Evolutionary conservation across 140 eudicot genomes (phyloP).

Genomic region (Stevia rebaudiana): DNA sequence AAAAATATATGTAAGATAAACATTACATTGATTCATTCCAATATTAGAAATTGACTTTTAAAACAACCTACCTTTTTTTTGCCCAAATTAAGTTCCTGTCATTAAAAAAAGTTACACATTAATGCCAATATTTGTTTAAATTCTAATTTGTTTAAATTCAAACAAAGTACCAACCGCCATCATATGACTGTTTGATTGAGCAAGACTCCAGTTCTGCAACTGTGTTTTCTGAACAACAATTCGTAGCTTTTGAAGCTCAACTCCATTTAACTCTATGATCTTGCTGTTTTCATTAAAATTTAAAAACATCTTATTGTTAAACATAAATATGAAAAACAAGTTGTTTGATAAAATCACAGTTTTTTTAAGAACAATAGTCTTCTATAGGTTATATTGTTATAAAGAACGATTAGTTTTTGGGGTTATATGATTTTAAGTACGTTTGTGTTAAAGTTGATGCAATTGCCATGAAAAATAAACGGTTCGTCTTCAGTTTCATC

Average conservation of each 20-base stretch:
- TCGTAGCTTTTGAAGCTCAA: constrained; percentile 57
- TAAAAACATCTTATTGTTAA: background rate
- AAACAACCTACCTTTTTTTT: constrained; percentile 48
- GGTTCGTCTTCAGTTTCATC: background rate
- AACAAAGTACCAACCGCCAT: constrained; percentile 42
- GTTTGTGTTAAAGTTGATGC: background rate
- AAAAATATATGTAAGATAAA: background rate
- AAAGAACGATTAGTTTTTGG: no score
- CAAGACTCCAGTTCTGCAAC: constrained; percentile 79
- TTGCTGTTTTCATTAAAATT: constrained; percentile 38
- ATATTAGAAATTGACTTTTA: background rate
- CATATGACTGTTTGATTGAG: constrained; percentile 71
- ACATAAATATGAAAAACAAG: background rate
- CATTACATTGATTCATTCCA: background rate
- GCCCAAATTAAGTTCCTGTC: constrained; percentile 72
- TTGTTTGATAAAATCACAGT: background rate
- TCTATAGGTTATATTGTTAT: no score
- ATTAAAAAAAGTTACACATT: constrained; percentile 2
- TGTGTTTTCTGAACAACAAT: constrained; percentile 53
- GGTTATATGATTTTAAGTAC: background rate
- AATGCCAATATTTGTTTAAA: background rate
- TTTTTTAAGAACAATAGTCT: no score
- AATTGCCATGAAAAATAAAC: background rate
- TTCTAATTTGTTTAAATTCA: background rate
- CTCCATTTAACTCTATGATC: constrained; percentile 52